Evolutionary conservation across 108 stramenopile species (phyloP), one percentile per base, ranked within the genome.

Genomic region (Mediolabrus comicus): DNA sequence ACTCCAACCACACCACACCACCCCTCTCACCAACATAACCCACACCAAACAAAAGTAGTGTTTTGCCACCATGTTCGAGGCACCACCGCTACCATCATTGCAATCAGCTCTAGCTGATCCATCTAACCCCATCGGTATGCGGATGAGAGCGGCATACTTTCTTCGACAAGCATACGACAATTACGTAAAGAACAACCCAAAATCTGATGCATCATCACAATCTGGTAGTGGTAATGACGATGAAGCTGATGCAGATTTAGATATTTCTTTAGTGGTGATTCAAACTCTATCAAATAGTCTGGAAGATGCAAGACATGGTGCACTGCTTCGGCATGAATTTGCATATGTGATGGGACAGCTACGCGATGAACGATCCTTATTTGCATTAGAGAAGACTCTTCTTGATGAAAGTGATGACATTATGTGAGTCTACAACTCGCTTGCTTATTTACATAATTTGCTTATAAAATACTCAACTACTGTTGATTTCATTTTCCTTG

Each of bases 301-400:
- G 8, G 30, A 49, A 10, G 72, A 82, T 33, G 26, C 56, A 26
- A 41, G 64, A 14, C 94, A 95, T 69, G 96, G 97, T 58, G 84
- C 90, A 16, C 79, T 99, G 14, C 71, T 99, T 25, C 83, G 99
- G 13, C 99, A 99, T 72, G 99, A 99, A 84, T 88, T 97, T 61
- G 98, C 97, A 29, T 99, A 98, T 75, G 95, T 98, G 7, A 71
- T 99, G 55, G 99, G 99, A 28, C 99, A 99, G 64, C 76, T 99
- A 67, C 81, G 92, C 24, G 82, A 95, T 62, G 67, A 73, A 27
- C 68, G 76, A 41, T 89, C 67, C 60, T 86, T 83, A 62, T 72
- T 57, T 3, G 67, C 66, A 57, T 85, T 84, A 43, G 84, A 82
- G 75, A 33, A 53, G 54, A 81, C 73, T 51, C 91, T 83, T 16